phyloP scores from a whole-genome alignment of 345 rosid species.

The Euphorbia lathyris region DNA sequence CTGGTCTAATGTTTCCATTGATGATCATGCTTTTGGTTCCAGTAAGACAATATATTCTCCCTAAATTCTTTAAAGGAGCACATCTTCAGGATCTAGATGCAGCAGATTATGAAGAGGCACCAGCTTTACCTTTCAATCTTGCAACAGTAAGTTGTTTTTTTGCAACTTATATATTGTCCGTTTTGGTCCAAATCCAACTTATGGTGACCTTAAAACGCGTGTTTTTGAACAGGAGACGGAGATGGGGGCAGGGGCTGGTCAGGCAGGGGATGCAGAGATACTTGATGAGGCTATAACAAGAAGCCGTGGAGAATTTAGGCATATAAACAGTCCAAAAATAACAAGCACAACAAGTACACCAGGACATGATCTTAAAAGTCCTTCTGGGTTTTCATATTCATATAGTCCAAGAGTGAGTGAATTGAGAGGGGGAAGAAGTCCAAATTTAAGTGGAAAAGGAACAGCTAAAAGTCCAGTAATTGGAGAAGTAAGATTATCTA shows the following conservation, averaged over 20 bases:
- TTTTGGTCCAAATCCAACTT: no score
- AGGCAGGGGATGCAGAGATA: constrained; percentile 29
- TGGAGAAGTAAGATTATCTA: constrained; percentile 42
- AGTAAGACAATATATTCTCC: constrained; percentile 30
- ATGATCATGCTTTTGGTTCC: constrained; percentile 38
- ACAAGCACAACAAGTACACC: constrained; percentile 54
- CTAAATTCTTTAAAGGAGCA: constrained; percentile 29
- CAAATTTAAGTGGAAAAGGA: constrained; percentile 38
- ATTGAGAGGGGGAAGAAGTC: constrained; percentile 63
- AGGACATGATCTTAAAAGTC: constrained; percentile 34
- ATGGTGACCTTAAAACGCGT: no score
- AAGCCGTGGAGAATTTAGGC: constrained; percentile 36
- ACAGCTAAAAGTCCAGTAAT: constrained; percentile 42
- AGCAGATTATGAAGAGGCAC: constrained; percentile 33
- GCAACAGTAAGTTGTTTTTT: constrained; percentile 23
- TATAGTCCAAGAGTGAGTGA: constrained; percentile 64
- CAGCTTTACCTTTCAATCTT: constrained; percentile 27
- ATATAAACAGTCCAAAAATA: constrained; percentile 28
- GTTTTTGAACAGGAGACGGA: constrained; percentile 16
- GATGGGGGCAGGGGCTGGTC: constrained; percentile 21
- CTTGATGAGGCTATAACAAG: constrained; percentile 30
- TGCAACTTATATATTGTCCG: no score
- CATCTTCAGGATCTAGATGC: constrained; percentile 36
- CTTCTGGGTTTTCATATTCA: constrained; percentile 36
- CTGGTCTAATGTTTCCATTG: constrained; percentile 33